A percentile compares a stretch with the other conserved stretches of the same genome.
phyloP scores from a whole-genome alignment of 2,329 filamentous ascomycete genomes.

The Sclerotiophoma versabilis region DNA sequence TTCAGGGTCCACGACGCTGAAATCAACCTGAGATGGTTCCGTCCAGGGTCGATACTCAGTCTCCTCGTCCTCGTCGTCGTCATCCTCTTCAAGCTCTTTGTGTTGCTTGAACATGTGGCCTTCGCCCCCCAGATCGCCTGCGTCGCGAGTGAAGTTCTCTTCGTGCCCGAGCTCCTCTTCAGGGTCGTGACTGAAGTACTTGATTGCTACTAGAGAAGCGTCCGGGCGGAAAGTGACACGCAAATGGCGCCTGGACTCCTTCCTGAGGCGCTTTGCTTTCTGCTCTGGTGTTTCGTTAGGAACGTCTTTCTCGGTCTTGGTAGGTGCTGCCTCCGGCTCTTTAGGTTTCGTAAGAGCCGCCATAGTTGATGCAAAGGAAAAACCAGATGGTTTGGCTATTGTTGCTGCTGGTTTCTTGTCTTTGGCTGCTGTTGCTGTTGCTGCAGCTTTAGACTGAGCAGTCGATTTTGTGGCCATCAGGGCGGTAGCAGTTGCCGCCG shows the following conservation, averaged over 20 bases:
- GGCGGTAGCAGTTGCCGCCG: conserved; percentile 30
- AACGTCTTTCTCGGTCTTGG: conserved; percentile 61
- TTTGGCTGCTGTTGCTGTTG: conserved; percentile 26
- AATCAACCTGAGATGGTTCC: conserved; percentile 51
- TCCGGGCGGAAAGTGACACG: conserved; percentile 76
- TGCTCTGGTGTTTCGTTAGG: conserved; percentile 72
- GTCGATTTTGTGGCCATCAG: conserved; percentile 32
- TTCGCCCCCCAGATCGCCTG: conserved; percentile 73
- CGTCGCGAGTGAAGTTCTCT: conserved; percentile 73
- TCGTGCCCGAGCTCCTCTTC: conserved; percentile 73
- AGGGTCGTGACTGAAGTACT: conserved; percentile 74
- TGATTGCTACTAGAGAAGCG: conserved; percentile 69
- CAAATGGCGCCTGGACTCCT: conserved; percentile 73
- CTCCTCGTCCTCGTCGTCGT: conserved; percentile 66
- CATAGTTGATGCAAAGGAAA: conserved; percentile 52
- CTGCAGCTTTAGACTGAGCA: conserved; percentile 35
- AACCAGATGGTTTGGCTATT: conserved; percentile 38
- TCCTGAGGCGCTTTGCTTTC: conserved; percentile 71
- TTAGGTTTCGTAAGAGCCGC: conserved; percentile 61
- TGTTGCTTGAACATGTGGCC: conserved; percentile 62
- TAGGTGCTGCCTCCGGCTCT: conserved; percentile 54
- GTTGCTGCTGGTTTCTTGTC: conserved; percentile 40
- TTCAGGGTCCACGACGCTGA: conserved; percentile 49
- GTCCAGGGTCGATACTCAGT: conserved; percentile 41
- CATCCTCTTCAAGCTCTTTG: conserved; percentile 69